Evolutionary conservation across 352 stramenopile species (phyloP), one percentile per base, ranked within the genome.

Genomic region (Pythium sukuiense): DNA sequence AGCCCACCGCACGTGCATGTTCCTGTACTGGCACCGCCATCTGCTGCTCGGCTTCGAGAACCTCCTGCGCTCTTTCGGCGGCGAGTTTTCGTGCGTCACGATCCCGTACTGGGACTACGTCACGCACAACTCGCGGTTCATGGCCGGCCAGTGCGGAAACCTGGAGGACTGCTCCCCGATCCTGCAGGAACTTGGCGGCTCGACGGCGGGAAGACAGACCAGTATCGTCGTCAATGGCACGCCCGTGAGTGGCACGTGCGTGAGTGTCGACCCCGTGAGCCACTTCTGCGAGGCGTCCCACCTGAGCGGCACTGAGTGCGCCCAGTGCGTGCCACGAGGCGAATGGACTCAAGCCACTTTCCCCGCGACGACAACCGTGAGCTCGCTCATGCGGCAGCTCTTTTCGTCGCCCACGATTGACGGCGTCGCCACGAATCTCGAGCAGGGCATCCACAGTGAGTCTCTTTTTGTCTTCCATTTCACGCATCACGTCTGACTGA

Each of bases 51-150:
- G 76, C 5, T 96, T 92, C 65, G 88, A 96, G 66, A 95, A 95
- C 65, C 88, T 96, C 81, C 61, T 96, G 35, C 81, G 88, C 11
- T 81, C 77, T 41, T 90, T 91, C 53, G 88, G 86, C 11, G 79
- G 78, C 8, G 83, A 90, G 41, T 95, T 90, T 55, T 74, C 85
- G n/a, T 96, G 88, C 61, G 77, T 96, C 54, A 96, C 88, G 12
- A 56, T 96, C 14, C 88, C 88, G 8, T 96, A 93, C 76, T 96
- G 82, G 82, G 89, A 96, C 72, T 96, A 94, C 52, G 84, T 92
- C 26, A 71, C 92, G 57, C 77, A 96, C 53, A 95, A 88, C n/a
- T 73, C 84, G 11, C 77, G 67, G 45, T 96, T 87, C 59, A 70
- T 93, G 29, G 70, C 69, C 20, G 83, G 86, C 0, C 60, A 46